Base-by-base conservation (phyloP, 2,329 filamentous ascomycete species). In the Huntiella omanensis region DNA sequence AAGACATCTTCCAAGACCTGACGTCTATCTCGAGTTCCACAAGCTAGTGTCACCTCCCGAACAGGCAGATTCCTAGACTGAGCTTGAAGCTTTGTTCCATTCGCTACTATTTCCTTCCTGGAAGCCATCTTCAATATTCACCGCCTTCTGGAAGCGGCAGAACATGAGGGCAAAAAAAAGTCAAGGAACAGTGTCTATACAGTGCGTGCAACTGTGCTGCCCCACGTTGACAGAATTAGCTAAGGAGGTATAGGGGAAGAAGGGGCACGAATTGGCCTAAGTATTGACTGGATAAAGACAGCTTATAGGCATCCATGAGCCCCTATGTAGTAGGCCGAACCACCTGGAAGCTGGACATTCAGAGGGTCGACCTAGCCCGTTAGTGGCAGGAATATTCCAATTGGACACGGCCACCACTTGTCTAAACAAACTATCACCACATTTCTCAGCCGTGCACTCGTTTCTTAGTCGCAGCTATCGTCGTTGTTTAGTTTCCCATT, bases 401-500 rank as follows among this genome's bases (percentile, higher is more conserved):
- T 35, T 33, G 39, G 22, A 13, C 39, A 45, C 39, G 13, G 22
- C 19, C 36, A 36, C 48, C 48, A 40, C 34, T 19, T 39, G 35
- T 41, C 33, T 41, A 33, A 34, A 47, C 40, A 33, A 34, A 47
- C 40, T 43, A 40, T 45, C 48, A 49, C 40, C 47, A 48, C 36
- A 39, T 40, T 41, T 28, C 13, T 46, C 40, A 40, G 40, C 48
- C 33, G 36, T 46, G 48, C 48, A 40, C 34, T 17, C 19, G 32
- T 17, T 12, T 12, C 34, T 8, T n/a, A 5, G 40, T 34, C 28
- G 40, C 28, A 40, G 35, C 41, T 42, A 28, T 43, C 39, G 22
- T 39, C 13, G 33, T 48, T 38, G 19, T 43, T 35, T 48, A 33
- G 33, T 16, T 33, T n/a, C 35, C 33, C 19, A 28, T 28, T 42